A percentile compares a stretch with the other conserved stretches of the same genome.
These are phyloP conservation scores for Ajuga chamaepitys DNA, from an alignment of 257 asterid genomes.

Conservation along the genomic window DNA sequence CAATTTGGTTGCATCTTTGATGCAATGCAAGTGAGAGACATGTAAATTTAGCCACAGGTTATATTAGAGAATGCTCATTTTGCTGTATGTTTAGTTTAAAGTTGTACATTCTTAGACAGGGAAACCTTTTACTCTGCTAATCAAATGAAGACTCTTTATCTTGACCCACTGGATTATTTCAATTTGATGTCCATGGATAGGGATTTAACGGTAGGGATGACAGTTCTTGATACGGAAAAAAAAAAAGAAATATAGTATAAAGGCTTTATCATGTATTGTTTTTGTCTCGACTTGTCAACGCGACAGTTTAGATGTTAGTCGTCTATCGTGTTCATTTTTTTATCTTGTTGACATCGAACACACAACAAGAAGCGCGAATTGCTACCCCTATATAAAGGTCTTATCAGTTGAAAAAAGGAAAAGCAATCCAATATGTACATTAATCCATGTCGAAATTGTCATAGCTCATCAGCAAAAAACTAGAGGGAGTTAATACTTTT, in stretches of 20 bases:
- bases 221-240: too few species aligned
- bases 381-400: too few species aligned
- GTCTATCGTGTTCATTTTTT: too few species aligned
- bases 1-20: constrained; percentile 4
- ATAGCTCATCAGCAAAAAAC: background rate
- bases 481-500: background rate
- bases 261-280: too few species aligned
- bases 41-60: constrained; percentile 5
- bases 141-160: background rate
- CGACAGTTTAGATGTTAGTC: too few species aligned
- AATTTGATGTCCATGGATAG: too few species aligned
- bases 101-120: background rate
- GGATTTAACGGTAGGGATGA: too few species aligned
- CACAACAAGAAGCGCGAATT: too few species aligned
- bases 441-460: background rate
- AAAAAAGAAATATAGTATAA: too few species aligned
- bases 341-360: too few species aligned
- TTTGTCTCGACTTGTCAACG: too few species aligned
- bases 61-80: background rate
- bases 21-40: background rate
- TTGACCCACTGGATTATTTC: background rate
- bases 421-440: background rate
- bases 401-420: too few species aligned
- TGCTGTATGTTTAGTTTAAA: constrained; percentile 5
- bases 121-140: background rate